Evolutionary conservation across 176 grass and related monocot species (phyloP).

Genomic region (Stipa capillata): DNA sequence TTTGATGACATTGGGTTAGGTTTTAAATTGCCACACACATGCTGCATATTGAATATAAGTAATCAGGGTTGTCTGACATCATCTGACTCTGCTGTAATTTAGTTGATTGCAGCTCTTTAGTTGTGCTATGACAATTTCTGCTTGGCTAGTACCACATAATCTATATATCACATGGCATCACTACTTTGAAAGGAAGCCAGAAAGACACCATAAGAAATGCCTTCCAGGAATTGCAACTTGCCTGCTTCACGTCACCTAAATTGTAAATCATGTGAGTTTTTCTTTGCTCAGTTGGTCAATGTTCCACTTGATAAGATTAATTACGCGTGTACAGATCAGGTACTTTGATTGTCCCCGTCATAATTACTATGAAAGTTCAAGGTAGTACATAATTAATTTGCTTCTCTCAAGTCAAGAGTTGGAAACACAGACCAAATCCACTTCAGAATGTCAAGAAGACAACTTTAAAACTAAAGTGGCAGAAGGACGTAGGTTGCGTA

Average conservation of each 20-base stretch:
- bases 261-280: too few relatives aligned
- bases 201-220: background rate
- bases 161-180: background rate
- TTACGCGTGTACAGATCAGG: background rate
- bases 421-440: background rate
- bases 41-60: background rate
- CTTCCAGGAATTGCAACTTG: background rate
- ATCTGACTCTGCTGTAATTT: background rate
- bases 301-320: background rate
- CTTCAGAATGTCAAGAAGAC: background rate
- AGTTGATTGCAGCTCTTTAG: background rate
- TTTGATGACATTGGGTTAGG: background rate
- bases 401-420: background rate
- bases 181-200: background rate
- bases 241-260: background rate
- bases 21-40: background rate
- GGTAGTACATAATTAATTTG: background rate
- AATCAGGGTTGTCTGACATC: background rate
- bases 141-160: background rate
- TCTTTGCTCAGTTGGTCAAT: slow-evolving; percentile 2
- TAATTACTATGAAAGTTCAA: background rate
- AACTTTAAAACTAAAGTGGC: background rate
- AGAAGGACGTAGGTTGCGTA: background rate
- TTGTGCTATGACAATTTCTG: background rate
- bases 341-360: background rate